Evolutionary conservation across 345 rosid genomes (phyloP), one percentile per base, ranked within the genome.

Genomic region (Citrus glauca): DNA sequence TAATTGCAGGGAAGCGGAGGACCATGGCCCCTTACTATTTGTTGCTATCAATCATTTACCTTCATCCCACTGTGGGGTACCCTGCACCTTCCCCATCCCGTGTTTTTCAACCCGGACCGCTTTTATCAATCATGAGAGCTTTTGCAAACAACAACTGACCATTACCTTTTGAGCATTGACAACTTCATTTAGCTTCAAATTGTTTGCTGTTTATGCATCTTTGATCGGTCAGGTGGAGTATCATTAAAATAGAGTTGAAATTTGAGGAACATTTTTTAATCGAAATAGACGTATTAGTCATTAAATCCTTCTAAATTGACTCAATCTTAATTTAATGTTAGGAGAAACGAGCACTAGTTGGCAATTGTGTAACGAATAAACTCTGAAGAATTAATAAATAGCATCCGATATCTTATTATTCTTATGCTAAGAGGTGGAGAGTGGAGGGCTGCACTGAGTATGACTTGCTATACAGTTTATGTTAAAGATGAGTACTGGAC

Each of bases 11-110:
- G 62, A 35, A 60, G 33, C 62, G 50, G 62, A 56, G 85, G 81
- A 72, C 80, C 69, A 72, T 56, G 81, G 81, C 61, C 64, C 81
- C 79, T 73, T 76, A 0, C 73, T 16, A 55, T 28, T 72, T 72
- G 84, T 81, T 32, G 78, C 82, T 83, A 56, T 85, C 87, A 82
- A 60, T 80, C 78, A 67, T 76, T 55, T 77, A 65, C 68, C 78
- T 63, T 68, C 76, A 82, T 73, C 70, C 72, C 73, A 48, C 78
- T 16, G 63, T 38, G 64, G 77, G 84, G 81, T 50, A 16, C 56
- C 5, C 17, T 22, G 74, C 69, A 50, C 72, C 80, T 5, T 74
- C 59, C 69, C 74, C 68, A 63, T 55, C 84, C 24, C 53, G 38
- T 68, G 40, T 24, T 25, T 17, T 82, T 74, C 78, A 72, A 69